Conservation (phyloP, 345 rosid species). For the Eucalyptus polybractea region DNA sequence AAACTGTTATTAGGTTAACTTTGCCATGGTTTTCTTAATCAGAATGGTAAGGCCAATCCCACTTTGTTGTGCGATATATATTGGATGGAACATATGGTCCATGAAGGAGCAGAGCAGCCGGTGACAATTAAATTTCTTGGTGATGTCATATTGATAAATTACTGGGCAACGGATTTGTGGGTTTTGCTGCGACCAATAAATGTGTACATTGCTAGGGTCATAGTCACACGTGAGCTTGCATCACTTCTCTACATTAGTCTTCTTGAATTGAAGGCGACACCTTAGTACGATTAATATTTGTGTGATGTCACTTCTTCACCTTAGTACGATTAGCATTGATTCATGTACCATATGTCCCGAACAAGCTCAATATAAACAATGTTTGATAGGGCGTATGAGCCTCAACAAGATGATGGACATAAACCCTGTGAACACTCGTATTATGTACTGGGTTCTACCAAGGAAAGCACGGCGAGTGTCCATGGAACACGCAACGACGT, state of each 20-base stretch:
- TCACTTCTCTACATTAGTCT: background rate
- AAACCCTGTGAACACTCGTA: background rate
- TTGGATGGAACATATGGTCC: background rate
- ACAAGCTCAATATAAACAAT: background rate
- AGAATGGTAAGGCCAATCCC: background rate
- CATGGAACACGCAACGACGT: background rate
- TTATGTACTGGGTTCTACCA: background rate
- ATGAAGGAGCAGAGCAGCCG: background rate
- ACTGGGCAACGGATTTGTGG: background rate
- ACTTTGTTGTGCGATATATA: background rate
- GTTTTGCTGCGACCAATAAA: background rate
- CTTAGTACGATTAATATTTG: background rate
- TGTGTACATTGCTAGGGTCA: background rate
- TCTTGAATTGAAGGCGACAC: background rate
- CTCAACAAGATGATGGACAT: background rate
- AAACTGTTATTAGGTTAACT: background rate
- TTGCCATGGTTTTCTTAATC: background rate
- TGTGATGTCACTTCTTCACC: background rate
- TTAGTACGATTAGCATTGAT: background rate
- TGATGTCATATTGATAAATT: background rate
- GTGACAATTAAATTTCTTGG: background rate
- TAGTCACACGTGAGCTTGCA: background rate
- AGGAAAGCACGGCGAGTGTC: background rate
- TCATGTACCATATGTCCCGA: background rate
- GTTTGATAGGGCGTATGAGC: background rate